phyloP scores from a whole-genome alignment of 139 green algal genomes.

The Chlamydomonas asymmetrica region DNA sequence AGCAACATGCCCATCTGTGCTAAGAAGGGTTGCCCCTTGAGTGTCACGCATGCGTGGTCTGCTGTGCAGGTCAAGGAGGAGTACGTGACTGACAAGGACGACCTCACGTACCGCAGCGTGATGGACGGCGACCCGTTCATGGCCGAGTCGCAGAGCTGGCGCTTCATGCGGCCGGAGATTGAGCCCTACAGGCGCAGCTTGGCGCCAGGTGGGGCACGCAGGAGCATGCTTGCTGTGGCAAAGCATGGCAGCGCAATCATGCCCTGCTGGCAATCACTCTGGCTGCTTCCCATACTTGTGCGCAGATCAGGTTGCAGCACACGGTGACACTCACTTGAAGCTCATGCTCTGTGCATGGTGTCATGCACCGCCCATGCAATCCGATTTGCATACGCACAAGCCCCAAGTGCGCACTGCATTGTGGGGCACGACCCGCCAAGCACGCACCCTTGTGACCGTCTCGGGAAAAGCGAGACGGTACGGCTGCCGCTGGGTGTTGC shows the following conservation, averaged over 20 bases:
- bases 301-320: neutral
- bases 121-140: slow-evolving; percentile 64
- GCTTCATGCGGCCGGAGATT: slow-evolving; percentile 43
- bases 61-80: slow-evolving; percentile 42
- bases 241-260: neutral
- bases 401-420: neutral
- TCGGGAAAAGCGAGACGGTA: neutral
- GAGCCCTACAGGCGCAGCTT: slow-evolving; percentile 61
- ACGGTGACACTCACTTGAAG: neutral
- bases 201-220: slow-evolving; percentile 23
- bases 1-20: no score
- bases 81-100: slow-evolving; percentile 46
- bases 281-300: neutral
- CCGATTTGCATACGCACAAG: neutral
- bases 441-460: neutral
- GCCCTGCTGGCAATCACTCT: neutral
- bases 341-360: neutral
- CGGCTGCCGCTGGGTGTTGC: neutral
- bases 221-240: neutral
- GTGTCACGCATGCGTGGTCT: neutral
- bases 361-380: neutral
- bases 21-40: no score
- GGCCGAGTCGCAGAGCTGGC: slow-evolving; percentile 26
- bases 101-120: slow-evolving; percentile 52
- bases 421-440: no score